Conservation (phyloP, 2,329 filamentous ascomycete genomes). For the Peltaster fructicola region DNA sequence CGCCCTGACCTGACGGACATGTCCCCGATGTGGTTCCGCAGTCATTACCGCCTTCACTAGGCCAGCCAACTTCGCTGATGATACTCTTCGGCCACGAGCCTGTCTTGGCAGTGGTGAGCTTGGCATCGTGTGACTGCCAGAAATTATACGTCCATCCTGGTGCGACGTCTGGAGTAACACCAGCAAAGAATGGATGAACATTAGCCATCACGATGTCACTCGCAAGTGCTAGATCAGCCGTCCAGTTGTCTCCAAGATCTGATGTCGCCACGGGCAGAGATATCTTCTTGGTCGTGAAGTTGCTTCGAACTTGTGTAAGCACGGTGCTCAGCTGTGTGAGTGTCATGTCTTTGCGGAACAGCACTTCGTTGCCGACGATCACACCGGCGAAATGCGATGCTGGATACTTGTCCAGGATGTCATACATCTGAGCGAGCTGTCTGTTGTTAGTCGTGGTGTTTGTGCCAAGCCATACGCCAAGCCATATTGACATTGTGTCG, state of each 20-base stretch:
- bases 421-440: slow-evolving; percentile 70
- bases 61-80: slow-evolving; percentile 88
- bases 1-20: slow-evolving; percentile 42
- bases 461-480: slow-evolving; percentile 81
- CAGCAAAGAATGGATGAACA: slow-evolving; percentile 89
- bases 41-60: slow-evolving; percentile 59
- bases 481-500: slow-evolving; percentile 70
- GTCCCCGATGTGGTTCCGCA: slow-evolving; percentile 38
- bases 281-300: slow-evolving; percentile 49
- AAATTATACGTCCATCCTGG: slow-evolving; percentile 70
- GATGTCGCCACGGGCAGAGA: slow-evolving; percentile 67
- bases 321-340: slow-evolving; percentile 43
- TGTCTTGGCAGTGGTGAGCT: slow-evolving; percentile 39
- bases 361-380: slow-evolving; percentile 46
- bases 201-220: slow-evolving; percentile 92
- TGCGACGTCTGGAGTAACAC: slow-evolving; percentile 48
- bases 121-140: slow-evolving; percentile 53
- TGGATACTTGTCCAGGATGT: slow-evolving; percentile 51
- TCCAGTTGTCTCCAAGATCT: slow-evolving; percentile 83
- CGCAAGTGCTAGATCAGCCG: slow-evolving; percentile 43
- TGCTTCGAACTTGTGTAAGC: slow-evolving; percentile 50
- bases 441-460: slow-evolving; percentile 71
- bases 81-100: slow-evolving; percentile 23
- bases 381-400: slow-evolving; percentile 39
- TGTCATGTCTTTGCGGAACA: slow-evolving; percentile 49